Conservation (phyloP, 2,329 filamentous ascomycete species). For the Cladosporium halotolerans region DNA sequence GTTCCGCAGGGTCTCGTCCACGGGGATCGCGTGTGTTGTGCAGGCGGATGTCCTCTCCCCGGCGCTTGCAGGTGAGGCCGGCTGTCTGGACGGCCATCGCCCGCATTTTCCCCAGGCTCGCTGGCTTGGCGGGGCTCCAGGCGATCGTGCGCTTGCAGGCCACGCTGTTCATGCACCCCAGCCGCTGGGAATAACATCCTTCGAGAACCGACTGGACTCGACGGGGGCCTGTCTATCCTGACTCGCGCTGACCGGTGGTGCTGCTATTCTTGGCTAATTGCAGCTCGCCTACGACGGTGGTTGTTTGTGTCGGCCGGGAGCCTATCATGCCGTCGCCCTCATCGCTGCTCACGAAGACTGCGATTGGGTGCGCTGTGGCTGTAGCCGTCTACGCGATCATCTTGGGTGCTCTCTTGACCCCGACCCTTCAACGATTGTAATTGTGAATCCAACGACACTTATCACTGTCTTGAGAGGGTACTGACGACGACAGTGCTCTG, state of each 20-base stretch:
- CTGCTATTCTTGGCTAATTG: background rate
- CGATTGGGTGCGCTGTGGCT: constrained; percentile 14
- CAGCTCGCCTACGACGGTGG: background rate
- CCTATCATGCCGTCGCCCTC: background rate
- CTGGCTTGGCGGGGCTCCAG: no score
- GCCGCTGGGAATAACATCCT: background rate
- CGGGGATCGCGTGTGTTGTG: no score
- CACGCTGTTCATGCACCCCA: background rate
- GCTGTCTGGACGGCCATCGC: no score
- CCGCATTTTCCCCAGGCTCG: background rate
- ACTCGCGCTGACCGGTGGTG: no score
- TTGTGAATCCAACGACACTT: constrained; percentile 25
- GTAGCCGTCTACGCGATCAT: constrained; percentile 24
- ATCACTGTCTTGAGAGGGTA: no score
- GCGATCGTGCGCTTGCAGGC: no score
- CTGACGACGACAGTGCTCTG: constrained; percentile 54
- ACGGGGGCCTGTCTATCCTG: no score
- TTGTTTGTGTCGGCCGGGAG: background rate
- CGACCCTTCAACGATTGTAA: constrained; percentile 75
- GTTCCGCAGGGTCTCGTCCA: no score
- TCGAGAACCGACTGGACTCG: no score
- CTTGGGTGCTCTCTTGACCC: constrained; percentile 44
- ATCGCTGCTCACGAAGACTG: constrained; percentile 1
- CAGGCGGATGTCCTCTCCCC: no score
- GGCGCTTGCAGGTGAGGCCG: no score